A percentile compares a stretch with the other conserved stretches of the same genome.
phyloP scores from a whole-genome alignment of 2,329 filamentous ascomycete species.

The Fusarium sp. region DNA sequence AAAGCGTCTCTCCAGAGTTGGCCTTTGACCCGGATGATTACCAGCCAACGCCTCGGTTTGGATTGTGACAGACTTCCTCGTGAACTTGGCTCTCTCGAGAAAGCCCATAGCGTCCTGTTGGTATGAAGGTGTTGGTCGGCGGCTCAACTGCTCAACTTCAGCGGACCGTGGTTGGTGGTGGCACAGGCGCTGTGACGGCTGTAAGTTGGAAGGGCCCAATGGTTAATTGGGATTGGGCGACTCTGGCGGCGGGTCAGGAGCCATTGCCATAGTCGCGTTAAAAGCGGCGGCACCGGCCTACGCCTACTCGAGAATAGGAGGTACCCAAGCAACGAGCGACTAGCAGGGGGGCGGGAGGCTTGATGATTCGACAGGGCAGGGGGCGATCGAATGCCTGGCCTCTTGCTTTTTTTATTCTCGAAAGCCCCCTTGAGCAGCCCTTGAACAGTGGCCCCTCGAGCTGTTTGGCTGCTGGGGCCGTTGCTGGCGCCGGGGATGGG shows the following conservation, averaged over 20 bases:
- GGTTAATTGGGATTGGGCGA: constrained; percentile 39
- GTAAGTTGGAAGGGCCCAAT: constrained; percentile 34
- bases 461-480: constrained; percentile 40
- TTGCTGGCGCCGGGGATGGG: constrained; percentile 43
- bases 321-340: constrained; percentile 1
- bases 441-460: constrained; percentile 26
- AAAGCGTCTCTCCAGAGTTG: constrained; percentile 12
- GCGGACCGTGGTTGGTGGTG: constrained; percentile 21
- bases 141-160: constrained; percentile 24
- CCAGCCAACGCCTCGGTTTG: constrained; percentile 33
- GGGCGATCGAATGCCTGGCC: constrained; percentile 17
- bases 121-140: constrained; percentile 29
- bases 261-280: constrained; percentile 36
- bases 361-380: constrained; percentile 32
- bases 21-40: constrained; percentile 16
- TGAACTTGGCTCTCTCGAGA: constrained; percentile 13
- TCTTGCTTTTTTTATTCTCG: constrained; percentile 44
- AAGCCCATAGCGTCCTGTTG: constrained; percentile 8
- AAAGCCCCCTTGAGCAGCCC: constrained; percentile 27
- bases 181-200: constrained; percentile 38
- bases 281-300: constrained; percentile 43
- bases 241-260: constrained; percentile 25
- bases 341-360: constrained; percentile 30
- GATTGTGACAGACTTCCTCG: constrained; percentile 24
- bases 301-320: constrained; percentile 32